phyloP scores from a whole-genome alignment of 2,329 filamentous ascomycete species.

The Leptographium lundbergii region DNA sequence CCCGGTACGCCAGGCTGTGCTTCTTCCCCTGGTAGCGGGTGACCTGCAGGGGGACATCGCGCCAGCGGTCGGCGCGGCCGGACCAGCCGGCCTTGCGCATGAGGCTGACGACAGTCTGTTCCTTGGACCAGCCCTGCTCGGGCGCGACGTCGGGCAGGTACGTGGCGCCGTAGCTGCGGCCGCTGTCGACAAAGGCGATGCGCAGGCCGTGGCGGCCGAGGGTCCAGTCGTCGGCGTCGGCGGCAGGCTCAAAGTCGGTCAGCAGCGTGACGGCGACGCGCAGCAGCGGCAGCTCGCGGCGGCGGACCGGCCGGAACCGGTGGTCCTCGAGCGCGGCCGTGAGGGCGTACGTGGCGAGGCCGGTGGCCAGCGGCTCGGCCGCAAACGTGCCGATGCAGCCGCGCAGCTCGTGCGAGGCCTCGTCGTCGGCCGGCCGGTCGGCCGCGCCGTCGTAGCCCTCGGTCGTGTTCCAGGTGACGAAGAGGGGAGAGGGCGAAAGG shows the following conservation, averaged over 20 bases:
- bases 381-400: slow-evolving; percentile 97
- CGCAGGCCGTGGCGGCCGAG: slow-evolving; percentile 78
- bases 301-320: slow-evolving; percentile 44
- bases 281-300: slow-evolving; percentile 42
- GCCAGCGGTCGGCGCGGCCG: slow-evolving; percentile 68
- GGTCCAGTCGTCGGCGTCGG: slow-evolving; percentile 67
- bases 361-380: slow-evolving; percentile 56
- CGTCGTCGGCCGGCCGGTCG: slow-evolving; percentile 29
- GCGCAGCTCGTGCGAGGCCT: slow-evolving; percentile 48
- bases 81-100: slow-evolving; percentile 94
- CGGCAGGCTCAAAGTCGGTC: slow-evolving; percentile 67
- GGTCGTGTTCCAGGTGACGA: slow-evolving; percentile 87
- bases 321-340: slow-evolving; percentile 59
- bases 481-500: slow-evolving; percentile 56
- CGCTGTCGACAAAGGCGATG: slow-evolving; percentile 68
- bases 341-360: slow-evolving; percentile 68
- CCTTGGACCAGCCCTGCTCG: slow-evolving; percentile 91
- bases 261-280: slow-evolving; percentile 68
- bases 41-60: slow-evolving; percentile 63
- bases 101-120: slow-evolving; percentile 78
- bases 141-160: slow-evolving; percentile 85
- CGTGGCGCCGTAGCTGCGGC: slow-evolving; percentile 60
- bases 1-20: slow-evolving; percentile 53
- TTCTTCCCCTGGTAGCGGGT: slow-evolving; percentile 82
- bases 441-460: slow-evolving; percentile 20